Percentiles rank a stretch among this genome's conserved stretches.
phyloP scores from a whole-genome alignment of 768 basidiomycete genomes.

The Lactifluus subvellereus region DNA sequence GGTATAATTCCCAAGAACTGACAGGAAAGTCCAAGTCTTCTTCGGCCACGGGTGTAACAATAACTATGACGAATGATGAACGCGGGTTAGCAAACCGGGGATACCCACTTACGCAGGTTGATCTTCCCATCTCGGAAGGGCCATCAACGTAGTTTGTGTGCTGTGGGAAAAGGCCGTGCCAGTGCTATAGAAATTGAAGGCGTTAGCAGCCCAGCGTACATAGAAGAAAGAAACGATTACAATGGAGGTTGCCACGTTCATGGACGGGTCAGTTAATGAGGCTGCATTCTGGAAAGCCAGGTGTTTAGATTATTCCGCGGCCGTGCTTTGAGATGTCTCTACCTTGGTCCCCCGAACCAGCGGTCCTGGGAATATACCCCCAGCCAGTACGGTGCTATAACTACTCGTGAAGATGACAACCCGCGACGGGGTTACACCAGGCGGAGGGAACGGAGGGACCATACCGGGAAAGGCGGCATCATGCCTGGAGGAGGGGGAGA shows the following conservation, averaged over 20 bases:
- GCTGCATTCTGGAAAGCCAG: conserved; percentile 32
- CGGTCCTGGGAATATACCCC: conserved; percentile 45
- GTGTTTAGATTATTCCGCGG: conserved; percentile 26
- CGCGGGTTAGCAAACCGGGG: background rate
- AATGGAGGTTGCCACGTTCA: conserved; percentile 47
- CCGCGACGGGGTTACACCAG: no score
- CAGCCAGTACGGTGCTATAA: conserved; percentile 39
- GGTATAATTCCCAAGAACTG: conserved; percentile 25
- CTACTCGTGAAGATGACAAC: background rate
- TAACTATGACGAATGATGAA: conserved; percentile 38
- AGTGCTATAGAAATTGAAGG: conserved; percentile 37
- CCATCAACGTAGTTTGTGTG: conserved; percentile 44
- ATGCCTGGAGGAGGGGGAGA: no score
- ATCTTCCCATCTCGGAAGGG: conserved; percentile 57
- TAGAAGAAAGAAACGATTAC: conserved; percentile 28
- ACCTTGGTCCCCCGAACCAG: conserved; percentile 38
- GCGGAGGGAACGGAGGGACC: no score
- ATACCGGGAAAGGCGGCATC: no score
- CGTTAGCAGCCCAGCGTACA: background rate
- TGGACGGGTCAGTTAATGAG: conserved; percentile 39
- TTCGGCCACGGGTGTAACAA: conserved; percentile 85
- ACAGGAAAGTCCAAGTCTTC: conserved; percentile 92
- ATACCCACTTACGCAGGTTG: conserved; percentile 56
- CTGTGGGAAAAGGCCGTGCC: conserved; percentile 47
- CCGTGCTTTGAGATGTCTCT: background rate